phyloP scores from a whole-genome alignment of 1,139 yeast species.

The Blastobotrys indianensis region DNA sequence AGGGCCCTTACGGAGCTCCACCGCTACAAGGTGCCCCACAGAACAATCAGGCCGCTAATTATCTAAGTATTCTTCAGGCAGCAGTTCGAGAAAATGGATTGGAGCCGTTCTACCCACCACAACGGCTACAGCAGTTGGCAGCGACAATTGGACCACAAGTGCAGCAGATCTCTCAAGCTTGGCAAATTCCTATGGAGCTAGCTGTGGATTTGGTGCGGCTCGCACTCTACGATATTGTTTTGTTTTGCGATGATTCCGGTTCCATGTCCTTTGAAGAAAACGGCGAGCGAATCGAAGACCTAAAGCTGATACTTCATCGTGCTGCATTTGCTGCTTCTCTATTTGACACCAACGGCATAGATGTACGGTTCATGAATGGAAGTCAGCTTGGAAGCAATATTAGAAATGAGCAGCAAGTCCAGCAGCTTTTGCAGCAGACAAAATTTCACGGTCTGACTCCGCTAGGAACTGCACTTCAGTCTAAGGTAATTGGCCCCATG shows the following conservation, averaged over 20 bases:
- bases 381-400: conserved; percentile 28
- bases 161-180: conserved; percentile 22
- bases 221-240: conserved; percentile 32
- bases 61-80: conserved; percentile 21
- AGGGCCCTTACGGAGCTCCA: conserved; percentile 9
- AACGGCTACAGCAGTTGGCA: conserved; percentile 30
- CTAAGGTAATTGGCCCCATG: conserved; percentile 31
- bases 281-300: conserved; percentile 35
- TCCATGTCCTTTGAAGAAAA: conserved; percentile 35
- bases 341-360: conserved; percentile 33
- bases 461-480: conserved; percentile 28
- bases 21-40: conserved; percentile 8
- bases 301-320: conserved; percentile 30
- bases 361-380: conserved; percentile 32
- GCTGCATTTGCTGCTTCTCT: conserved; percentile 32
- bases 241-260: conserved; percentile 34
- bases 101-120: conserved; percentile 31
- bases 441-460: conserved; percentile 33
- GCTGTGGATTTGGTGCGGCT: conserved; percentile 31
- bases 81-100: conserved; percentile 31
- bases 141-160: conserved; percentile 25
- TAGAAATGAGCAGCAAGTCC: conserved; percentile 27
- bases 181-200: conserved; percentile 32
- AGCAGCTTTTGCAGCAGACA: conserved; percentile 24
- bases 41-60: conserved; percentile 11